Base-by-base conservation (phyloP, 768 basidiomycete genomes). In the Pleurotus ostreatus region DNA sequence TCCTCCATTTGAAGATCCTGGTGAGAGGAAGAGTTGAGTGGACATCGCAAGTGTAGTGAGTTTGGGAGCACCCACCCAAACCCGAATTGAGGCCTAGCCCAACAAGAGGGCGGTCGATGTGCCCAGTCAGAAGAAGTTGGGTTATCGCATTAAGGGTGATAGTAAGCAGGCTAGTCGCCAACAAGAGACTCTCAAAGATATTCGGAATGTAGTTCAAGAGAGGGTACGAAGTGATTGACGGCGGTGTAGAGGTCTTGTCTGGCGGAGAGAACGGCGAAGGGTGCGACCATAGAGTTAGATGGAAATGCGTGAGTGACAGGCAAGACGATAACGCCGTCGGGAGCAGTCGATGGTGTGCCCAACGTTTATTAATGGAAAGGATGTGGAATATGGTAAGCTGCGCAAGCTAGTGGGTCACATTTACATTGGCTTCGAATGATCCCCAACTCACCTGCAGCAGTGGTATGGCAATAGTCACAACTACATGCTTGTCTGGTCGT, bases 201-300 rank as follows among this genome's bases (percentile, higher is more conserved):
- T 84, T 87, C 3, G 88, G 86, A 55, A 90, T 77, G 59, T 87
- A 88, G 64, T 86, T 89, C 55, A 90, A 78, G 11, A 89, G 74
- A 0, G 89, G 89, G 62, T 89, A 89, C 59, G 61, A 44, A 46
- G 47, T 51, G 47, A 58, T 59, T 49, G 55, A 62, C n/a, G 40
- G 59, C 34, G n/a, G 56, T 51, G 26, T 48, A 20, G 13, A 41
- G 2, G 15, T 46, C 16, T 22, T 25, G 39, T 13, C 54, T 23
- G 57, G 46, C 4, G 61, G 48, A 48, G 56, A 59, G 16, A 57
- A 58, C 57, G 49, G 57, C 40, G 65, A 66, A n/a, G 60, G 46
- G n/a, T 69, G 67, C 7, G 65, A 68, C 69, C 78, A 80, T 43
- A 87, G 68, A 12, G 88, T 83, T 44, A 70, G 69, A 62, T 89